A percentile compares a stretch with the other conserved stretches of the same genome.
Evolutionary conservation across 805 yeast genomes (phyloP).

Genomic region (Blastobotrys chiropterorum): DNA sequence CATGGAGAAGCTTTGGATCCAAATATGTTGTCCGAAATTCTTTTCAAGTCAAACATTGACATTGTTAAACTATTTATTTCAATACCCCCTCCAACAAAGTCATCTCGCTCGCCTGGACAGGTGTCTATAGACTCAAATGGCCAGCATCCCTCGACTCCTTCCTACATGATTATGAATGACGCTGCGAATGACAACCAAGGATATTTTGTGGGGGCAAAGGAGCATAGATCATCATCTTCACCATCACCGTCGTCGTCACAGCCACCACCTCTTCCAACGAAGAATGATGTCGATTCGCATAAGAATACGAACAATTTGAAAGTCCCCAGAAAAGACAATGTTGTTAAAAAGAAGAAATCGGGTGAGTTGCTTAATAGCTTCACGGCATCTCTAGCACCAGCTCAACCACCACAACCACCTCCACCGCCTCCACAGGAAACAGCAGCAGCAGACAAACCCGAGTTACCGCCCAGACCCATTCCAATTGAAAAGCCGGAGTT

Average conservation of each 20-base stretch:
- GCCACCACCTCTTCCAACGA: background rate
- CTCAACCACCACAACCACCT: conserved; percentile 2
- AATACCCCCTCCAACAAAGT: conserved; percentile 7
- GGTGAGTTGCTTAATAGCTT: background rate
- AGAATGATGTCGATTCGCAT: background rate
- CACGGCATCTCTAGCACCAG: background rate
- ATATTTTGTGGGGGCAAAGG: conserved; percentile 3
- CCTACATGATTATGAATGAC: conserved; percentile 46
- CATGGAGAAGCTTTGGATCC: conserved; percentile 28
- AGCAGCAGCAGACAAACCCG: conserved; percentile 7
- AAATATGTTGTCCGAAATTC: conserved; percentile 5
- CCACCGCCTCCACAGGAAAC: conserved; percentile 7
- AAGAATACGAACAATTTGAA: background rate
- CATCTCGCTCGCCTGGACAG: conserved; percentile 14
- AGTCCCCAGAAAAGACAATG: background rate
- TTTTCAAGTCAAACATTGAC: conserved; percentile 7
- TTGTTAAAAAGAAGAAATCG: background rate
- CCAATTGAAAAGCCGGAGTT: background rate
- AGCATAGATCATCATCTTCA: background rate
- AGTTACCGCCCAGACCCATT: conserved; percentile 8
- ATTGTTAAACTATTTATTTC: conserved; percentile 19
- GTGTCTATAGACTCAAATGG: conserved; percentile 7
- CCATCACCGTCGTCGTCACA: background rate
- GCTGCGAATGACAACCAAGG: conserved; percentile 30
- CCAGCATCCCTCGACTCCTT: conserved; percentile 62